Base-by-base conservation (phyloP, 371 early-diverging fungal genomes). In the Conidiobolus incongruus region DNA sequence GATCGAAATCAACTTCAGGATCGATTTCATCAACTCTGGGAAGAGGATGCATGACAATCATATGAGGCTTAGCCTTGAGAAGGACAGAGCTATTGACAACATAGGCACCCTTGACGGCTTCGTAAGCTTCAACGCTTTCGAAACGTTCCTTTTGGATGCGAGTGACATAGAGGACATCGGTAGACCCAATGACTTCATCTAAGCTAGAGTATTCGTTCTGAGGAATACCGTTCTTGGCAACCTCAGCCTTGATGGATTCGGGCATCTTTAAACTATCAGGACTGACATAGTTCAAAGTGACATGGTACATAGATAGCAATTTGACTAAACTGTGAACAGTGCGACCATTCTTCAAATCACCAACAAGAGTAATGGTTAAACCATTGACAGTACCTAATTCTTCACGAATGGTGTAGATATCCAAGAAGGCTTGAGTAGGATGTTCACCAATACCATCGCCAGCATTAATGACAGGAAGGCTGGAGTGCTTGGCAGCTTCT, bases 401-500 rank as follows among this genome's bases (percentile, higher is more conserved):
- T 65, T 82, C 81, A 64, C 58, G 59, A 44, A 62, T 59, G 13
- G 93, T 93, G 54, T 81, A 96, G 16, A 76, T 70, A 59, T 96
- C 96, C 46, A 96, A 67, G 72, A 93, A 82, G 35, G 94, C 96
- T 61, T 95, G 96, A 16, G 91, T 86, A 23, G 96, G 96, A 62
- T 96, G 96, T 65, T 93, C 96, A 34, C 96, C 94, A 40, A 77
- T 68, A 50, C 96, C 96, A 56, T 93, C 94, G 49, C 96, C 93
- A 36, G 91, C 94, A 54, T 91, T 93, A 61, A 96, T 81, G 30
- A 96, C 68, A 15, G 93, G 94, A 10, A 90, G 77, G 61, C 73
- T 78, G 40, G 82, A 72, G 61, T 69, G 77, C 61, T 83, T 86
- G 47, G 93, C 81, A 24, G 90, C 94, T 22, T 67, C 51, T 44